phyloP scores from a whole-genome alignment of 768 basidiomycete species.

The Mycena epipterygia region DNA sequence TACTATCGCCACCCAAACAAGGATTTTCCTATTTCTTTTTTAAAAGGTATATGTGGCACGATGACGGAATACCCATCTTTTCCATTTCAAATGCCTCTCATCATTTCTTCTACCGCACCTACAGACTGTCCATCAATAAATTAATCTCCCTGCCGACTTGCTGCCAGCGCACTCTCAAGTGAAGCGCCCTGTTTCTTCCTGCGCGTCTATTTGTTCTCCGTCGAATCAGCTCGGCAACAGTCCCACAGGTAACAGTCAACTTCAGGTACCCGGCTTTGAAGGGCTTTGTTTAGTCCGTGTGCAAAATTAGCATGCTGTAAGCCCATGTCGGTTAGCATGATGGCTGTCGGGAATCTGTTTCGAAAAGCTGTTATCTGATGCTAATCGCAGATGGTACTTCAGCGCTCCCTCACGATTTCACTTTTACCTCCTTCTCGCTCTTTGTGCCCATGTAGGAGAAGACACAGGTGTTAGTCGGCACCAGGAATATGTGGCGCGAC shows the following conservation, averaged over 20 bases:
- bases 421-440: neutral
- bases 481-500: no score
- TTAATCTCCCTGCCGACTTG: neutral
- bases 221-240: neutral
- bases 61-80: no score
- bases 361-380: conserved; percentile 2
- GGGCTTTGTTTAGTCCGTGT: neutral
- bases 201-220: neutral
- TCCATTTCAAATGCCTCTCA: no score
- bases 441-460: conserved; percentile 1
- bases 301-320: conserved; percentile 3
- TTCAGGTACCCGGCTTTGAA: conserved; percentile 13
- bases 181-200: neutral
- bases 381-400: conserved; percentile 1
- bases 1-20: no score
- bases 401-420: conserved; percentile 1
- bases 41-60: no score
- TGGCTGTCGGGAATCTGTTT: conserved; percentile 1
- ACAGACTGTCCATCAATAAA: neutral
- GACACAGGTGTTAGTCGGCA: neutral
- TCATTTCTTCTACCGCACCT: neutral
- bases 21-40: no score
- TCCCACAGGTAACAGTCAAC: neutral
- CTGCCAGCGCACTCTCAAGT: neutral
- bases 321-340: conserved; percentile 7